Base-by-base conservation (phyloP, 2,329 filamentous ascomycete species). In the Beauveria australis region DNA sequence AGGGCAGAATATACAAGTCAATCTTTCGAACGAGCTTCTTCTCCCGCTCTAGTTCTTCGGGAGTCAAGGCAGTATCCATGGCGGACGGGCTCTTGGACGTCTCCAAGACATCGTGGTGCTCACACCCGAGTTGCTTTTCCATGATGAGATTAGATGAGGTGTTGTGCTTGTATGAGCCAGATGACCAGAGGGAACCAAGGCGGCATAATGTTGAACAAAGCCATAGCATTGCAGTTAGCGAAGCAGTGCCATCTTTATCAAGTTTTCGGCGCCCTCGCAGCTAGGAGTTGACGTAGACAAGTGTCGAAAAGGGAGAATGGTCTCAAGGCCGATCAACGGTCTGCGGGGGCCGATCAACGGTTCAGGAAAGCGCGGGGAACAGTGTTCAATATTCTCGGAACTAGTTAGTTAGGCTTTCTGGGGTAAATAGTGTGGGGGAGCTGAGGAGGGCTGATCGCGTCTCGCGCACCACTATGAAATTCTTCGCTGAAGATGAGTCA, bases 1-100 rank as follows among this genome's bases (percentile, higher is more conserved):
- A 72, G 2, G 78, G 78, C 2, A 70, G 54, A 14, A 70, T 58
- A 48, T 64, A 69, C 44, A 78, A 66, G 9, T 76, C 69, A 65
- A 79, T 70, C 63, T 69, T 69, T n/a, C 67, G 65, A 41, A 62
- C 55, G 28, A 62, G 60, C 46, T 47, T 52, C 54, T 58, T 52
- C 47, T 61, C 60, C 7, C 3, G 51, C 37, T 53, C 51, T 8
- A 53, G 22, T 10, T 53, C 51, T 9, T 56, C 53, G 8, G 51
- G 22, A 5, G 51, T 53, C 14, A 53, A 24, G 7, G 51, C 12
- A n/a, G 12, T 18, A 41, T 41, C 51, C 37, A 43, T 28, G 33
- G 28, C 33, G 7, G 51, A 26, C 6, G 33, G 3, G 33, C 41
- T 16, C 2, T 53, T 22, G 8, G 19, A 26, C 6, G 19, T 41